Evolutionary conservation across 805 yeast species (phyloP).

Genomic region (Yamadazyma nakazawae): DNA sequence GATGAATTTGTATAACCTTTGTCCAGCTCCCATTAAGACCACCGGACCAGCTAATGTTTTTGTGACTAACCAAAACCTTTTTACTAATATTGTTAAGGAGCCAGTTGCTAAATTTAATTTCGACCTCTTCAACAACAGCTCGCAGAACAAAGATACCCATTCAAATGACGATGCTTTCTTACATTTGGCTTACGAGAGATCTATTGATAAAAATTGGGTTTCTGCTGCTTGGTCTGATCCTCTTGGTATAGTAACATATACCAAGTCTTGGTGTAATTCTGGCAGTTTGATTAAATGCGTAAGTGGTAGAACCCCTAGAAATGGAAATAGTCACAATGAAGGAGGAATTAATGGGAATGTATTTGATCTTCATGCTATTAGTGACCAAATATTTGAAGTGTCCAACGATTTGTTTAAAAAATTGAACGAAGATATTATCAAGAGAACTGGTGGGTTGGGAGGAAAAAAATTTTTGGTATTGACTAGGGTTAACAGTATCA

Average conservation of each 20-base stretch:
- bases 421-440: conserved; percentile 31
- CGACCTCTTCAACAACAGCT: conserved; percentile 25
- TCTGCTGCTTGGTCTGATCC: conserved; percentile 90
- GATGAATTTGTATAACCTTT: conserved; percentile 54
- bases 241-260: conserved; percentile 58
- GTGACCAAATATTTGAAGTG: conserved; percentile 64
- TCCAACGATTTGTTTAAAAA: conserved; percentile 46
- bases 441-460: conserved; percentile 31
- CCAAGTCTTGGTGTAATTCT: conserved; percentile 61
- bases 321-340: conserved; percentile 1
- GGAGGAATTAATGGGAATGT: conserved; percentile 12
- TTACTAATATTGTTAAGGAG: conserved; percentile 34
- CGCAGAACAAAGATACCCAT: conserved; percentile 16
- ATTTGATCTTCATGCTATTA: conserved; percentile 43
- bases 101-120: conserved; percentile 37
- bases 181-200: conserved; percentile 83
- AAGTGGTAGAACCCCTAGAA: conserved; percentile 2
- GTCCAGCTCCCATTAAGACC: conserved; percentile 35
- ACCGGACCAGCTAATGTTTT: neutral
- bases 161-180: conserved; percentile 67
- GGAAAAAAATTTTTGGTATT: conserved; percentile 63
- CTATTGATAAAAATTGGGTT: conserved; percentile 79
- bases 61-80: conserved; percentile 12
- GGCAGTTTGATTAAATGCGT: conserved; percentile 13
- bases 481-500: conserved; percentile 67